Conservation (phyloP, 2,329 filamentous ascomycete genomes). For the Aspergillus eucalypticola region DNA sequence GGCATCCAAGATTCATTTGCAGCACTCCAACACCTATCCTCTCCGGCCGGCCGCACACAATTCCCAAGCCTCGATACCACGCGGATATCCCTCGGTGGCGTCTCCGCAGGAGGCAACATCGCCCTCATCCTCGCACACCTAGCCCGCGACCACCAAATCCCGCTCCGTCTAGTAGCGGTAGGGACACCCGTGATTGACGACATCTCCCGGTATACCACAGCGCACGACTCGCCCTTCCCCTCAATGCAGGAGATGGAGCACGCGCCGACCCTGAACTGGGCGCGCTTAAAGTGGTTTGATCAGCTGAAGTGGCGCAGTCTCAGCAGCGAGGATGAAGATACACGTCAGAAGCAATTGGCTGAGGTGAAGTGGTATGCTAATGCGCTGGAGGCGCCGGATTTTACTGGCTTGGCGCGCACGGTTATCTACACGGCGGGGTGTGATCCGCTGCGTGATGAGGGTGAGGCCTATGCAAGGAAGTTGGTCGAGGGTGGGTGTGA, state of each 20-base stretch:
- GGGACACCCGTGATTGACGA: slow-evolving; percentile 48
- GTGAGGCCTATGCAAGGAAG: slow-evolving; percentile 49
- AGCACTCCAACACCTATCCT: slow-evolving; percentile 45
- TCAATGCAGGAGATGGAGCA: slow-evolving; percentile 47
- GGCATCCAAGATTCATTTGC: slow-evolving; percentile 53
- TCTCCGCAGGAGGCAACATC: slow-evolving; percentile 42
- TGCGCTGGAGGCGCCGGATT: slow-evolving; percentile 40
- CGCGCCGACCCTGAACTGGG: slow-evolving; percentile 49
- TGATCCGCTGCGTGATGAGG: slow-evolving; percentile 53
- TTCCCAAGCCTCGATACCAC: slow-evolving; percentile 42
- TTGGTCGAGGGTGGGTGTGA: slow-evolving; percentile 49
- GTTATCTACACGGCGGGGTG: slow-evolving; percentile 48
- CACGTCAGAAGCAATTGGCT: slow-evolving; percentile 22
- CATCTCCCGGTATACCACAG: slow-evolving; percentile 38
- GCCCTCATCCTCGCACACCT: slow-evolving; percentile 37
- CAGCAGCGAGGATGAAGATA: slow-evolving; percentile 14
- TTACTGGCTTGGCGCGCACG: slow-evolving; percentile 38
- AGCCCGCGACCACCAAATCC: slow-evolving; percentile 42
- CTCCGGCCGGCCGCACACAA: slow-evolving; percentile 34
- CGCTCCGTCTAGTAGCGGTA: slow-evolving; percentile 41
- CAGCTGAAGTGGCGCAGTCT: slow-evolving; percentile 35
- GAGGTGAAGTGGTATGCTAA: slow-evolving; percentile 35
- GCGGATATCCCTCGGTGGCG: slow-evolving; percentile 48
- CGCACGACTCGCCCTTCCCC: slow-evolving; percentile 42
- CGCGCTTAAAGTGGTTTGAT: slow-evolving; percentile 46